Evolutionary conservation across 2,329 filamentous ascomycete genomes (phyloP).

Genomic region (Alternaria ethzedia): DNA sequence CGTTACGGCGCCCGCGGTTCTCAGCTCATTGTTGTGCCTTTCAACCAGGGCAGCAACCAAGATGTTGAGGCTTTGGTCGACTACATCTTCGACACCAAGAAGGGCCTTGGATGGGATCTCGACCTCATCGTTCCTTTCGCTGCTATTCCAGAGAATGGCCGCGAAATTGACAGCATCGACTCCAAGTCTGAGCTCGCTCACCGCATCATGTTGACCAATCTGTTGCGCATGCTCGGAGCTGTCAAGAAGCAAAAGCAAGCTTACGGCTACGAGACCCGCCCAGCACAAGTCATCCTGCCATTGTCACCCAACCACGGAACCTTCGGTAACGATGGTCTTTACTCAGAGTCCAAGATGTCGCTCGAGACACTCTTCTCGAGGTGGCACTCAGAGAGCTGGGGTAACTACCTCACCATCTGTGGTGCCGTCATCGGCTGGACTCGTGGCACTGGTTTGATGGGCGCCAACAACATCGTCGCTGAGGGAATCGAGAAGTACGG

Average conservation of each 20-base stretch:
- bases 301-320: conserved; percentile 98
- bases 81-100: conserved; percentile 97
- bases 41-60: conserved; percentile 99
- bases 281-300: conserved; percentile 93
- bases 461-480: conserved; percentile 95
- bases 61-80: conserved; percentile 92
- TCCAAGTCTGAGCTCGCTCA: conserved; percentile 98
- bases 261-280: conserved; percentile 90
- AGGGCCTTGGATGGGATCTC: conserved; percentile 95
- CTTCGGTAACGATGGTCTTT: conserved; percentile 96
- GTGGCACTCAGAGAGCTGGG: conserved; percentile 98
- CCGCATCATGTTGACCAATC: conserved; percentile 98
- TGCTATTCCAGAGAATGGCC: conserved; percentile 95
- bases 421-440: conserved; percentile 99
- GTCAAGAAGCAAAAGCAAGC: conserved; percentile 91
- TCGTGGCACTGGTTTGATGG: conserved; percentile 97
- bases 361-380: conserved; percentile 98
- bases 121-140: conserved; percentile 97
- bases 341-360: conserved; percentile 96
- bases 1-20: conserved; percentile 92
- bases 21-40: conserved; percentile 95
- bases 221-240: conserved; percentile 85
- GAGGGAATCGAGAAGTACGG: conserved; percentile 96
- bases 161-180: conserved; percentile 95
- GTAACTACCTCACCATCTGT: conserved; percentile 96